Evolutionary conservation across 1,284 basidiomycete species (phyloP).

Genomic region (Meira miltonrushii): DNA sequence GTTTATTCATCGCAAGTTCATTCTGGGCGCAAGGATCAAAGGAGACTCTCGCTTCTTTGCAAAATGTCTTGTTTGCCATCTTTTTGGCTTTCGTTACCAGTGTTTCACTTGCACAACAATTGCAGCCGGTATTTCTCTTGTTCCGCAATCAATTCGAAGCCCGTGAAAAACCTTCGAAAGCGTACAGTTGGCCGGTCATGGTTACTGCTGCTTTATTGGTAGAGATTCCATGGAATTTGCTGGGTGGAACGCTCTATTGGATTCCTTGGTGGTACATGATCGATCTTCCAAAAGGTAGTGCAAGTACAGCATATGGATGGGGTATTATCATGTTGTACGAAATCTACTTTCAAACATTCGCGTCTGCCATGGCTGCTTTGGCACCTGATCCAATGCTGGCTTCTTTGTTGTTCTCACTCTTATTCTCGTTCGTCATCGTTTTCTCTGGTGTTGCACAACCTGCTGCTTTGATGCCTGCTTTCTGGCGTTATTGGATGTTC

Average conservation of each 20-base stretch:
- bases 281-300: constrained; percentile 57
- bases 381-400: constrained; percentile 65
- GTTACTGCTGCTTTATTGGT: constrained; percentile 36
- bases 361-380: constrained; percentile 64
- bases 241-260: constrained; percentile 28
- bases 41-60: constrained; percentile 65
- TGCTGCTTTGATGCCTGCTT: constrained; percentile 24
- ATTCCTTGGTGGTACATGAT: constrained; percentile 58
- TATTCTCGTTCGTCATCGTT: constrained; percentile 14
- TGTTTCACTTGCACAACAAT: constrained; percentile 67
- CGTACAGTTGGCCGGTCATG: constrained; percentile 48
- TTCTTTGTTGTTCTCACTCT: constrained; percentile 49
- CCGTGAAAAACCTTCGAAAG: constrained; percentile 41
- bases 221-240: constrained; percentile 68
- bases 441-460: constrained; percentile 67
- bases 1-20: constrained; percentile 72
- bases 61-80: constrained; percentile 76
- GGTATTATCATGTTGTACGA: constrained; percentile 41
- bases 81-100: constrained; percentile 63
- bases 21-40: constrained; percentile 66
- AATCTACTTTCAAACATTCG: constrained; percentile 61
- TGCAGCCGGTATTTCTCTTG: constrained; percentile 79
- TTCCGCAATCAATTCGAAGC: constrained; percentile 59
- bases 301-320: constrained; percentile 25
- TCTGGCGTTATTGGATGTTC: constrained; percentile 41